These are phyloP conservation scores for Wickerhamiella hasegawae DNA, from an alignment of 805 yeast genomes.

Conservation along the genomic window DNA sequence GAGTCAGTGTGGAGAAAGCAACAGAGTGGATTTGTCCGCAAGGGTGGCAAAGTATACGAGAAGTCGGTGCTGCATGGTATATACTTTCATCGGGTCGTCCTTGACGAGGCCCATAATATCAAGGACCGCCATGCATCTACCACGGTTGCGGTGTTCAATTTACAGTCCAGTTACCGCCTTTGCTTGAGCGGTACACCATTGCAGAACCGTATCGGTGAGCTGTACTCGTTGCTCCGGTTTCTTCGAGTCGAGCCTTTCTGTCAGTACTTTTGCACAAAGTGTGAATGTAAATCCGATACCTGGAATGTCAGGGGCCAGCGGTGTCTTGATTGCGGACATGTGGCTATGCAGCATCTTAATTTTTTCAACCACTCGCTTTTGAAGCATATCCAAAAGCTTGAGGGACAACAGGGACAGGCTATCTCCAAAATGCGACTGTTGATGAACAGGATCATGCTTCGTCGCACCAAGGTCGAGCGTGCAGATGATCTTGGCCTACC, in stretches of 20 bases:
- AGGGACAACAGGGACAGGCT: constrained; percentile 65
- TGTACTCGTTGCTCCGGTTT: constrained; percentile 81
- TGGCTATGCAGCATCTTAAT: constrained; percentile 89
- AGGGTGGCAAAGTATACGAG: constrained; percentile 55
- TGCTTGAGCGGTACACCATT: constrained; percentile 93
- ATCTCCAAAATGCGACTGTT: constrained; percentile 63
- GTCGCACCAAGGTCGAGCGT: constrained; percentile 89
- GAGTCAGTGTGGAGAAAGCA: constrained; percentile 80
- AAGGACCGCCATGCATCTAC: constrained; percentile 90
- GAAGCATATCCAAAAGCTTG: constrained; percentile 77
- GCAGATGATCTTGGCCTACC: constrained; percentile 97
- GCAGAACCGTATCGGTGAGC: constrained; percentile 91
- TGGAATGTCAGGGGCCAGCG: constrained; percentile 82
- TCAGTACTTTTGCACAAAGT: constrained; percentile 80
- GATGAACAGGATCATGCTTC: constrained; percentile 67
- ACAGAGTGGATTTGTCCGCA: constrained; percentile 64
- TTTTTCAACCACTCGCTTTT: constrained; percentile 91
- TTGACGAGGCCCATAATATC: constrained; percentile 96
- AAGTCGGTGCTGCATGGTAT: constrained; percentile 57
- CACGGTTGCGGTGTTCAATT: constrained; percentile 71
- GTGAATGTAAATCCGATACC: constrained; percentile 65
- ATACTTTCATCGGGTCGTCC: constrained; percentile 65
- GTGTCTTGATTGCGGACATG: constrained; percentile 78
- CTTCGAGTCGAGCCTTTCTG: constrained; percentile 74
- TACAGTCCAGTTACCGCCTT: constrained; percentile 64